Evolutionary conservation across 208 protist genomes (phyloP).

Genomic region (Angomonas ambiguus): DNA sequence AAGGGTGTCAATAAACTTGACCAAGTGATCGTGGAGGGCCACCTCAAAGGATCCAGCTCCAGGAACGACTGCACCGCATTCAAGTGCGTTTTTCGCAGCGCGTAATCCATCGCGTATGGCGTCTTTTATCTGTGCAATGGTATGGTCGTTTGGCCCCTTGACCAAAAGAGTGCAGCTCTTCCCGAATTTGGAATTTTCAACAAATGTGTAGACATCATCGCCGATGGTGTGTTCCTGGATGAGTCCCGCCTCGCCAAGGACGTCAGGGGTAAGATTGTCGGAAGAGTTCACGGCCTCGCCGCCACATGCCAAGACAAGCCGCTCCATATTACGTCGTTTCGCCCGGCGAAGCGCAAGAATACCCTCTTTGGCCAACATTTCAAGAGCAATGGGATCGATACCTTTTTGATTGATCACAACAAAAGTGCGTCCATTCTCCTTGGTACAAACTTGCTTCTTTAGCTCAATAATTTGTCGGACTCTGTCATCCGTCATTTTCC

Average conservation of each 20-base stretch:
- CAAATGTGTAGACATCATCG: slow-evolving; percentile 99
- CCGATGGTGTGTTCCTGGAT: slow-evolving; percentile 98
- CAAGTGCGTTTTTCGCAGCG: slow-evolving; percentile 98
- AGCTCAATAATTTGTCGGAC: slow-evolving; percentile 98
- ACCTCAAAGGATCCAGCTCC: slow-evolving; percentile 99
- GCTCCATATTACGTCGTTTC: slow-evolving; percentile 99
- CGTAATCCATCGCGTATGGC: slow-evolving; percentile 98
- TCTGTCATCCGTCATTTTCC: slow-evolving; percentile 96
- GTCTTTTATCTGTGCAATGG: slow-evolving; percentile 99
- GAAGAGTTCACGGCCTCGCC: slow-evolving; percentile 97
- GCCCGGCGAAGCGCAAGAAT: slow-evolving; percentile 98
- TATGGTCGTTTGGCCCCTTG: slow-evolving; percentile 99
- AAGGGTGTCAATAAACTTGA: slow-evolving; percentile 84
- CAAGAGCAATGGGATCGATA: slow-evolving; percentile 99
- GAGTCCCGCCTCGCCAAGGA: slow-evolving; percentile 95
- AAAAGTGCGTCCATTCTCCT: slow-evolving; percentile 94
- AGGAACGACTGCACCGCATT: slow-evolving; percentile 92
- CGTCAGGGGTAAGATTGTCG: slow-evolving; percentile 94
- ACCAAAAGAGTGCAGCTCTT: slow-evolving; percentile 99
- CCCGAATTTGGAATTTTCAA: slow-evolving; percentile 97
- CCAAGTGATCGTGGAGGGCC: slow-evolving; percentile 90
- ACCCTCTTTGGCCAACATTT: slow-evolving; percentile 98
- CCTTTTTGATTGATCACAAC: slow-evolving; percentile 99
- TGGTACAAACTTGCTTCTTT: slow-evolving; percentile 95
- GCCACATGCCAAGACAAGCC: slow-evolving; percentile 96